Base-by-base conservation (phyloP, 83 land plant genomes). In the Picea abies region DNA sequence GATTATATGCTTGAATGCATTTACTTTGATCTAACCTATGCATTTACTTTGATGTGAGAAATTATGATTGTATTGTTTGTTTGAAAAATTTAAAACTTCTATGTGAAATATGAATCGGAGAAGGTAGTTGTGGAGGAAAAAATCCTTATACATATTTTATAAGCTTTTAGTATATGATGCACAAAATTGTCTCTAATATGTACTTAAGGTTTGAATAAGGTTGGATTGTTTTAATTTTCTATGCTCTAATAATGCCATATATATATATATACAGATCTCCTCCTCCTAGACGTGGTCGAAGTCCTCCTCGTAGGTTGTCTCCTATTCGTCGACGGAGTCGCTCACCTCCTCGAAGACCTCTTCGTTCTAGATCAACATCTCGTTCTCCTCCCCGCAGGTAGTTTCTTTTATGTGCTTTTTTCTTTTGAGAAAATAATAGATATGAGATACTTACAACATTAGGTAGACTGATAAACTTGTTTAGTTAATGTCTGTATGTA, bases 261-360 rank as follows among this genome's bases (percentile, higher is more conserved):
- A 26, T 26, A 26, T 32, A 23, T 75, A 39, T 76, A 44, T 56
- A 35, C 84, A 87, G 89, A 49, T 78, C 91, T n/a, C 93, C 89
- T n/a, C 93, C 89, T 56, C 91, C 91, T 29, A 75, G 93, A 64
- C 87, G 95, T 67, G 88, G 75, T 60, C 90, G 95, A 22, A 89
- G 89, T 79, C 92, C 95, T 29, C 95, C 93, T 9, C 87, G 95
- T 49, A 89, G 95, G 87, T 93, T 93, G 79, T 92, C 95, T 71
- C 26, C 86, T 32, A 61, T 49, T 70, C 94, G 93, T 32, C 89
- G 93, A 9, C 89, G 92, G 26, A 87, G 88, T 44, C 95, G 93
- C 25, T 91, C 95, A 29, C 95, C 95, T 58, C 79, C 89, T 66
- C 88, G 93, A n/a, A 84, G 93, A 79, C 91, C 90, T 78, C 56